Conservation (phyloP, 2,329 filamentous ascomycete genomes). For the Trichoderma polysporum region DNA sequence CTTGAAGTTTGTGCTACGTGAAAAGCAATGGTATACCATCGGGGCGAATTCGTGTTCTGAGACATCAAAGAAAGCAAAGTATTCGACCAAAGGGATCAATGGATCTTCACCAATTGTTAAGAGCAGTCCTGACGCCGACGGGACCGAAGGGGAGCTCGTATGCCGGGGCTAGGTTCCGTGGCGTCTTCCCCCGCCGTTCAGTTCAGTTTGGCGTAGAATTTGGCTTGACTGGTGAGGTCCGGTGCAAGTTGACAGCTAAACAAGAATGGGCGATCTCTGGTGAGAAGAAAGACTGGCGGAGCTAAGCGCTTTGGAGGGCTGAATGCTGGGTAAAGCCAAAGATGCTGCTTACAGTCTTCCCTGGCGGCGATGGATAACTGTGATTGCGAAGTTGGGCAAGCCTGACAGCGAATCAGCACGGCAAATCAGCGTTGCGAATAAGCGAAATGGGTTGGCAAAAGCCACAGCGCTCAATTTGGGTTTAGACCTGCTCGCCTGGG, state of each 20-base stretch:
- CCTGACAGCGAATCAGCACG: slow-evolving; percentile 3
- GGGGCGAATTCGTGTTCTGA: background rate
- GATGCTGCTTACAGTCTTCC: background rate
- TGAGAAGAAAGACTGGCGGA: background rate
- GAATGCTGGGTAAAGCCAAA: background rate
- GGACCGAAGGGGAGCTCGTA: background rate
- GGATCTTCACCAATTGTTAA: background rate
- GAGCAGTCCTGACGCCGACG: background rate
- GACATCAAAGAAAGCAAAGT: background rate
- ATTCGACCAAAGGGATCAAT: background rate
- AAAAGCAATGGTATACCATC: background rate
- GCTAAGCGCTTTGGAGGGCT: background rate
- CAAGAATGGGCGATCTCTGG: background rate
- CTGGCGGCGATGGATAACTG: background rate
- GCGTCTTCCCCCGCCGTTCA: background rate
- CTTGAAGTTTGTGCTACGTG: background rate
- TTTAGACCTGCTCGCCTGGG: background rate
- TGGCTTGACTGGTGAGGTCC: background rate
- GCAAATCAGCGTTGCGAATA: slow-evolving; percentile 18
- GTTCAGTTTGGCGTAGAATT: no score
- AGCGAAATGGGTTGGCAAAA: slow-evolving; percentile 22
- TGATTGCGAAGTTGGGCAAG: background rate
- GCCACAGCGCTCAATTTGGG: slow-evolving; percentile 7
- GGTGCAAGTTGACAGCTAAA: background rate
- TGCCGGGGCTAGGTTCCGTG: slow-evolving; percentile 1